Conservation (phyloP, 176 grass and related monocot species). For the Phoenix dactylifera region DNA sequence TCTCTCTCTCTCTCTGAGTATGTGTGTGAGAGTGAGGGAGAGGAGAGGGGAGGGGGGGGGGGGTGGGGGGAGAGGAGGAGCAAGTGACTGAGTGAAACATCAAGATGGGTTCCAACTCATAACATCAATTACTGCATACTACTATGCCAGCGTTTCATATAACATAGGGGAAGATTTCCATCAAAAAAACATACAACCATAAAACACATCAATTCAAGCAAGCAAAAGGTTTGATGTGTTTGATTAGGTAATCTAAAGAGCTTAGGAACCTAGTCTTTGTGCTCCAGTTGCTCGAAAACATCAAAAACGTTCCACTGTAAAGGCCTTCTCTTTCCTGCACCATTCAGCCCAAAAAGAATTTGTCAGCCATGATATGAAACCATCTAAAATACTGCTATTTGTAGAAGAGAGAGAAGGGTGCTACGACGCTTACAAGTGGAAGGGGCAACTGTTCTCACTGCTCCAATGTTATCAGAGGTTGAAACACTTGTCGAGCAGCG, state of each 20-base stretch:
- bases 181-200: no score
- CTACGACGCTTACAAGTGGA: conserved; percentile 31
- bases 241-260: background rate
- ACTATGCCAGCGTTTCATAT: no score
- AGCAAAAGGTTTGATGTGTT: background rate
- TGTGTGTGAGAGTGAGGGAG: no score
- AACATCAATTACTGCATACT: no score
- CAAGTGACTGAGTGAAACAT: no score
- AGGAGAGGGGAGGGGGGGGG: no score
- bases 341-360: background rate
- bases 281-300: conserved; percentile 84
- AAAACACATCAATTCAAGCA: background rate
- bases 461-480: conserved; percentile 35
- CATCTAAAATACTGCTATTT: background rate
- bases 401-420: background rate
- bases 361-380: background rate
- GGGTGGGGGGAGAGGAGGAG: no score
- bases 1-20: no score
- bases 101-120: no score
- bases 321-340: conserved; percentile 56
- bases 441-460: conserved; percentile 32
- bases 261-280: conserved; percentile 36
- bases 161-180: no score
- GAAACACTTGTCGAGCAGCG: conserved; percentile 53
- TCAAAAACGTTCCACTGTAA: conserved; percentile 64